Evolutionary conservation across 345 rosid genomes (phyloP).

Genomic region (Lumnitzera littorea): DNA sequence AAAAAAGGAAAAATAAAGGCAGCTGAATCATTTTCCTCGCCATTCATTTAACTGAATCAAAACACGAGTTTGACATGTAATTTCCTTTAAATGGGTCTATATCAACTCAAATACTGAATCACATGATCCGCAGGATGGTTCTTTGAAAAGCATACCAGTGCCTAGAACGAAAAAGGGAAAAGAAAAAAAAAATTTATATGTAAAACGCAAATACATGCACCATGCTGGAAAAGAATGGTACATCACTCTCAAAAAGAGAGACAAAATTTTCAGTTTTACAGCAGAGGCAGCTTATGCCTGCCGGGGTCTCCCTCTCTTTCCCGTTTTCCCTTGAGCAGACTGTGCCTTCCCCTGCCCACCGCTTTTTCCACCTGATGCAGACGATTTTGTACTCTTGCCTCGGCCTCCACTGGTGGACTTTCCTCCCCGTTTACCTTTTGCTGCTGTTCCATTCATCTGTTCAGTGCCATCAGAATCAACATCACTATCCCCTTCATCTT

Average conservation of each 20-base stretch:
- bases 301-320: conserved; percentile 76
- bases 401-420: conserved; percentile 36
- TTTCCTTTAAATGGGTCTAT: no score
- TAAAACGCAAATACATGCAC: conserved; percentile 2
- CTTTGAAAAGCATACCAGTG: no score
- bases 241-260: conserved; percentile 8
- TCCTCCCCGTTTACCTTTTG: conserved; percentile 42
- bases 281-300: conserved; percentile 28
- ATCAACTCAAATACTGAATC: no score
- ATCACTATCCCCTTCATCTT: conserved; percentile 38
- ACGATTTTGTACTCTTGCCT: conserved; percentile 27
- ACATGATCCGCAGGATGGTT: no score
- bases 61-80: no score
- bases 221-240: conserved; percentile 9
- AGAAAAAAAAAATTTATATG: no score
- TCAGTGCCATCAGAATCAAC: conserved; percentile 42
- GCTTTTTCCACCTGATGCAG: conserved; percentile 33
- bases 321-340: conserved; percentile 34
- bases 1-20: no score
- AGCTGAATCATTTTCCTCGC: no score
- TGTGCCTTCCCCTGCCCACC: conserved; percentile 24
- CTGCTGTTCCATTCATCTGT: conserved; percentile 37
- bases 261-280: conserved; percentile 4
- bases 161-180: no score
- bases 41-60: no score